A percentile compares a stretch with the other conserved stretches of the same genome.
Evolutionary conservation across 2,329 filamentous ascomycete genomes (phyloP).

Genomic region (Hypoxylon sp.): DNA sequence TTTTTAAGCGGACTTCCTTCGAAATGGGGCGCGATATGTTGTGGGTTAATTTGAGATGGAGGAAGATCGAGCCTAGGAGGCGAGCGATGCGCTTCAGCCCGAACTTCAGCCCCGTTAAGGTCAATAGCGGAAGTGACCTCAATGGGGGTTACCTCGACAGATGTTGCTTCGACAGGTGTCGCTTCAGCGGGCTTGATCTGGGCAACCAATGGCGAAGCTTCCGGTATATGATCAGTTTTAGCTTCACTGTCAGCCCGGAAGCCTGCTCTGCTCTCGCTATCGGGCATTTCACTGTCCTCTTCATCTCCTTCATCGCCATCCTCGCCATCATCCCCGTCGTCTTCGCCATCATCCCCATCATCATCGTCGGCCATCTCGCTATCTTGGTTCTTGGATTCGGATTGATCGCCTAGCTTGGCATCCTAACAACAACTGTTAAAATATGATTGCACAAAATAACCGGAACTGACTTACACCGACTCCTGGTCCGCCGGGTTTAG

Average conservation of each 20-base stretch:
- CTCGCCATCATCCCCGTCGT: constrained; percentile 61
- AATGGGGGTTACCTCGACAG: constrained; percentile 6
- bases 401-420: constrained; percentile 58
- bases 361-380: constrained; percentile 67
- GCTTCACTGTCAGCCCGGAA: constrained; percentile 49
- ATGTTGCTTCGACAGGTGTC: constrained; percentile 20
- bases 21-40: constrained; percentile 48
- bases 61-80: constrained; percentile 50
- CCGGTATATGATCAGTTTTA: constrained; percentile 48
- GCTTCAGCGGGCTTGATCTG: constrained; percentile 44
- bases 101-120: constrained; percentile 25
- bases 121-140: constrained; percentile 37
- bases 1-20: constrained; percentile 68
- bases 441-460: background rate
- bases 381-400: constrained; percentile 60
- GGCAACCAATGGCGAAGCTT: constrained; percentile 49
- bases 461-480: constrained; percentile 53
- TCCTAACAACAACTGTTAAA: constrained; percentile 50
- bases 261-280: constrained; percentile 58
- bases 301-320: constrained; percentile 60
- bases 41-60: constrained; percentile 46
- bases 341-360: constrained; percentile 61
- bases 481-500: constrained; percentile 54
- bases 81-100: constrained; percentile 21
- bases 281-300: constrained; percentile 56